A percentile compares a stretch with the other conserved stretches of the same genome.
Evolutionary conservation across 2,329 filamentous ascomycete species (phyloP).

Genomic region (Aureobasidium leucospermi): DNA sequence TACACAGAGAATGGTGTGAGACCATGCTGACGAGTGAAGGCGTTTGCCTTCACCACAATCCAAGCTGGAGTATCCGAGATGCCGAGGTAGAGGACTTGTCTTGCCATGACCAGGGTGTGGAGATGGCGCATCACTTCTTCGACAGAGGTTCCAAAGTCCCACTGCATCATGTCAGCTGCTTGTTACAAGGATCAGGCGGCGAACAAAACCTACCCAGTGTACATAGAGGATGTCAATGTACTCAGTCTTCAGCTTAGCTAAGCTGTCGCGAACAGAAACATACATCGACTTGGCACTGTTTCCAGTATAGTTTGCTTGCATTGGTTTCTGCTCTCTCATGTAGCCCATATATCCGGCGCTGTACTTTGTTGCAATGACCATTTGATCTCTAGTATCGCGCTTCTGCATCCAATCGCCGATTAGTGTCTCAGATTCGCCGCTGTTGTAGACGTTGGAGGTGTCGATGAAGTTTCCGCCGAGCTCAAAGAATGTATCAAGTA

Average conservation of each 20-base stretch:
- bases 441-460: conserved; percentile 62
- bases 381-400: conserved; percentile 57
- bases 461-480: conserved; percentile 68
- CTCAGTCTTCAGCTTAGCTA: conserved; percentile 40
- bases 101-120: conserved; percentile 32
- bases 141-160: conserved; percentile 36
- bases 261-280: conserved; percentile 36
- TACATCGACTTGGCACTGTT: conserved; percentile 39
- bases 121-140: conserved; percentile 38
- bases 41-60: conserved; percentile 24
- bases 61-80: conserved; percentile 38
- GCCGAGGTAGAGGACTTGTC: conserved; percentile 40
- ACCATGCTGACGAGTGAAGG: conserved; percentile 34
- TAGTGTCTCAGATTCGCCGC: conserved; percentile 56
- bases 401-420: conserved; percentile 65
- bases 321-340: conserved; percentile 18
- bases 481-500: conserved; percentile 59
- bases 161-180: conserved; percentile 18
- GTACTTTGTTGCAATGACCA: conserved; percentile 66
- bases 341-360: conserved; percentile 48
- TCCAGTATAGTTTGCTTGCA: conserved; percentile 36
- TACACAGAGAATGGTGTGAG: conserved; percentile 33
- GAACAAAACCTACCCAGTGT: conserved; percentile 26
- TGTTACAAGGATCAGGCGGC: conserved; percentile 1
- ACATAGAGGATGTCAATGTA: conserved; percentile 39